Base-by-base conservation (phyloP, 2,329 filamentous ascomycete species). In the Hypoxylon sp. region DNA sequence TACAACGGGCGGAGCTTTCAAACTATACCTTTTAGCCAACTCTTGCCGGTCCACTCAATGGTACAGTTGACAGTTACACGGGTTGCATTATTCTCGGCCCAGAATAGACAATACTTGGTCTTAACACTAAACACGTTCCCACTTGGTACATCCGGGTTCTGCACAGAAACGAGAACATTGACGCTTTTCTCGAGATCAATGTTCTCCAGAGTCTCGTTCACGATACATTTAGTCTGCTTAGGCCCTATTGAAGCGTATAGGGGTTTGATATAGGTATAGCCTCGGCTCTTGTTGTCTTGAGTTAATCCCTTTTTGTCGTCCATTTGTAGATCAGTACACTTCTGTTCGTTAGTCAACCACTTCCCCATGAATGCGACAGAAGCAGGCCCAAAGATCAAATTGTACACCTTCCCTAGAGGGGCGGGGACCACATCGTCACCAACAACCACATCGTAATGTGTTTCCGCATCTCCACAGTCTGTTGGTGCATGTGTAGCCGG, bases 11-110 rank as follows among this genome's bases (percentile, higher is more conserved):
- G 48, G 19, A 42, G 10, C 0, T 50, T 35, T 61, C 70, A 33
- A 71, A 57, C 39, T 84, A 78, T 84, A 97, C 94, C 93, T 84
- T 96, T 98, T 50, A 99, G 83, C 96, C 96, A 99, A 83, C 94
- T 98, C 85, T 98, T 99, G 74, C 94, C 94, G 3, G 91, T 91
- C 97, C 97, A 99, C 77, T 99, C 97, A 47, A 98, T 92, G 1
- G 90, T 91, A 79, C 94, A 98, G 73, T 91, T 98, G 82, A 95
- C 91, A 69, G 96, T 89, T 31, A 99, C 83, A 29, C 94, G 88
- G 0, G 97, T 99, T 42, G 89, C 84, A 75, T 97, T 97, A 69
- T 90, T 91, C 55, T 96, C 90, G 3, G 91, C 94, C 96, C 96
- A 99, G 57, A 93, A 93, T 22, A 99, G 85, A 76, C 97, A 97